These are phyloP conservation scores for Apiospora saccharicola DNA, from an alignment of 2,329 filamentous ascomycete genomes.

Conservation along the genomic window DNA sequence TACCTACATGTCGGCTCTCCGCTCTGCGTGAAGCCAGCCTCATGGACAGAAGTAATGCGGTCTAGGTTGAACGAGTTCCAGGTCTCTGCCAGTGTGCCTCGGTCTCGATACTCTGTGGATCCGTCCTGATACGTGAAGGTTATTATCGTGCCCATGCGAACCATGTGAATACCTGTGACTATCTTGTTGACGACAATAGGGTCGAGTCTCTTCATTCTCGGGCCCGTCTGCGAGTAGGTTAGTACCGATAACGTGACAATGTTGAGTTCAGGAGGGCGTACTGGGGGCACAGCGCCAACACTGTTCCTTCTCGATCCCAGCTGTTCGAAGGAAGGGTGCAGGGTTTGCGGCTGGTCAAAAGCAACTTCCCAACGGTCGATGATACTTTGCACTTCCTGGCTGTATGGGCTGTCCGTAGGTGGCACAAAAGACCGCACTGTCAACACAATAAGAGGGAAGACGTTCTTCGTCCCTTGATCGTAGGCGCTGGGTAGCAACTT, in stretches of 20 bases:
- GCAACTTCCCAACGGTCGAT: slow-evolving; percentile 86
- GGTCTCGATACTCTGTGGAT: slow-evolving; percentile 80
- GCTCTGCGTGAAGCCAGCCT: slow-evolving; percentile 79
- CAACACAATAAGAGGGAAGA: slow-evolving; percentile 68
- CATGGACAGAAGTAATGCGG: slow-evolving; percentile 73
- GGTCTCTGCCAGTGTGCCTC: slow-evolving; percentile 74
- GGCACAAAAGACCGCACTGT: slow-evolving; percentile 73
- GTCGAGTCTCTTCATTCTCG: slow-evolving; percentile 67
- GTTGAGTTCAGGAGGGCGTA: slow-evolving; percentile 26
- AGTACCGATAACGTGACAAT: slow-evolving; percentile 17
- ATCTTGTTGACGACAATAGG: slow-evolving; percentile 75
- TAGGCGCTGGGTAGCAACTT: slow-evolving; percentile 74
- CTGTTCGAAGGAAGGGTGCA: slow-evolving; percentile 82
- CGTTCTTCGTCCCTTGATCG: slow-evolving; percentile 65
- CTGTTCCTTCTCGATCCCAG: slow-evolving; percentile 70
- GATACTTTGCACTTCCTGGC: slow-evolving; percentile 73
- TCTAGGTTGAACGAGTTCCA: slow-evolving; percentile 69
- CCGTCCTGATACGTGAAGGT: slow-evolving; percentile 82
- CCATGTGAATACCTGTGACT: slow-evolving; percentile 70
- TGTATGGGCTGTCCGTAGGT: slow-evolving; percentile 61
- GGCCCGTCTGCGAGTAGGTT: background rate
- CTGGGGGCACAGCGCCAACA: slow-evolving; percentile 38
- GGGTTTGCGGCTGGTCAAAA: slow-evolving; percentile 66
- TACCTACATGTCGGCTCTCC: slow-evolving; percentile 69
- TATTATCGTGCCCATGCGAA: slow-evolving; percentile 75